Base-by-base conservation (phyloP, 148 eudicot species). In the Chenopodium suecicum region DNA sequence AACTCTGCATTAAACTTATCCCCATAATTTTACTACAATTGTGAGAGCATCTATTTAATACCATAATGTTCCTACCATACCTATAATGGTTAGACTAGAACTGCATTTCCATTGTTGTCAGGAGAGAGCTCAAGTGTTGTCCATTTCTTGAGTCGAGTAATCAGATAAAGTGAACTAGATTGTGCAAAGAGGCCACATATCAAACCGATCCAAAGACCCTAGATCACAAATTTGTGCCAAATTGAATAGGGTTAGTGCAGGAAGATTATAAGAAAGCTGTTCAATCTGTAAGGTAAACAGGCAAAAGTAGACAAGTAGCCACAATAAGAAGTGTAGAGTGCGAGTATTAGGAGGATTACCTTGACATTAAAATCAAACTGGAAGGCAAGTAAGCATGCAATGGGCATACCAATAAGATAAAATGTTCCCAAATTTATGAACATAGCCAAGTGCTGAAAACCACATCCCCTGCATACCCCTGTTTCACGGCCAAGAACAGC, bases 401-500 rank as follows among this genome's bases (percentile, higher is more conserved):
- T 84, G 6, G 94, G 94, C 94, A 91, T 90, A 83, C 95, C 98
- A 80, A 95, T 70, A 34, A 90, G 72, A 62, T 93, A 95, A 47
- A 87, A 91, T 41, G 91, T 85, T 50, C 86, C 93, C 60, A 95
- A 83, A 75, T 91, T 95, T 73, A 92, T 87, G 84, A 70, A 84
- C 85, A 90, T 86, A 2, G 89, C 95, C 71, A 90, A 81, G 73
- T 93, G 91, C 82, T 95, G 97, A 96, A 97, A 95, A 6, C 98
- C 97, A 62, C 95, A 91, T 73, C 97, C 97, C 85, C 98, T 90
- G 69, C 93, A 91, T 87, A 91, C 98, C 67, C 98, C 98, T 93
- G 83, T 70, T 70, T 2, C 9, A 11, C 50, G 54, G 10, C 19
- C 37, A 32, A 6, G 73, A 25, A 25, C 29, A 50, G 50, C 5